Base-by-base conservation (phyloP, 2,329 filamentous ascomycete genomes). In the Diplodia scrobiculata region DNA sequence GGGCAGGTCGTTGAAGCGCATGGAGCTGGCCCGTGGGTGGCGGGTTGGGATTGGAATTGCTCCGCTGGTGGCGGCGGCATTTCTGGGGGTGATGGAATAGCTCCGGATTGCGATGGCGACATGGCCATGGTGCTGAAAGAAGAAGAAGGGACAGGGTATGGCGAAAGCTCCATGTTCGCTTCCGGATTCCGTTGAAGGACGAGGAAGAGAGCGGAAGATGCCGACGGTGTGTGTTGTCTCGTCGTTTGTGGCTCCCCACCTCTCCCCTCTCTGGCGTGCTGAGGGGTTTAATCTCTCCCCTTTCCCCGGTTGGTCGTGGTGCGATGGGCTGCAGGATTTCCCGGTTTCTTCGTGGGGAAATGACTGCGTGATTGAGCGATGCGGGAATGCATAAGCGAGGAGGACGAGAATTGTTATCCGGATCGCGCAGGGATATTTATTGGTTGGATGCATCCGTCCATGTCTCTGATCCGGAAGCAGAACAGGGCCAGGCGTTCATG, bases 391-490 rank as follows among this genome's bases (percentile, higher is more conserved):
- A 45, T 45, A 45, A 45, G 17, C 41, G 41, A 45, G 41, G n/a
- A 11, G 34, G 34, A 45, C 41, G 41, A 45, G 41, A n/a, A 19
- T 45, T 19, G 41, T 19, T 3, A 45, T 45, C 41, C 41, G 41
- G 41, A 45, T 45, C 41, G n/a, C 41, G 13, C 48, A 51, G 48
- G 48, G 48, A 51, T 51, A 14, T 51, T 51, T 51, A 51, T 51
- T 17, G 48, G 41, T 19, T 19, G 41, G 41, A 19, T n/a, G 41
- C 29, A 3, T 9, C 29, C 38, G 14, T 17, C 38, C 38, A 7
- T 41, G 41, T 45, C 41, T 45, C 41, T 45, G 41, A 45, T 45
- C 41, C 13, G 41, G 41, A n/a, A 17, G 38, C 38, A 45, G 38
- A n/a, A 7, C 17, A 45, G 17, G n/a, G n/a, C 38, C 17, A 45